These are phyloP conservation scores for Cladosporium velox DNA, from an alignment of 2,329 filamentous ascomycete species.

Conservation along the genomic window DNA sequence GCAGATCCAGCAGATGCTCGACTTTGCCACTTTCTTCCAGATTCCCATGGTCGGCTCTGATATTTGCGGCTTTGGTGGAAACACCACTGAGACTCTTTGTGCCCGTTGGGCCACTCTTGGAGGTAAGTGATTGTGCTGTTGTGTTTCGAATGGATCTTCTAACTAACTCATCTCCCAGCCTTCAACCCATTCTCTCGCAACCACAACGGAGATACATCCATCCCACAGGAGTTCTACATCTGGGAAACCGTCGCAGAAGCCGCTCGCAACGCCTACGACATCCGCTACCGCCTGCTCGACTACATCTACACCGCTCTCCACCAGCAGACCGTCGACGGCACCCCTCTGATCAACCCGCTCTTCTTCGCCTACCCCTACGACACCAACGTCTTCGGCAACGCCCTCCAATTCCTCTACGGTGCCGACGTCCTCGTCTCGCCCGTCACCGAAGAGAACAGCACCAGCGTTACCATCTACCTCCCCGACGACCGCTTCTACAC, in stretches of 20 bases:
- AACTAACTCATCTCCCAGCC: constrained; percentile 40
- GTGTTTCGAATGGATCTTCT: not conserved
- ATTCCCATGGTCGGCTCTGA: constrained; percentile 54
- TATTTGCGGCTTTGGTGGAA: constrained; percentile 70
- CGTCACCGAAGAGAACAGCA: constrained; percentile 51
- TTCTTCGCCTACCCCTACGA: constrained; percentile 69
- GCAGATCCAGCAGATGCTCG: constrained; percentile 42
- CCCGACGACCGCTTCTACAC: constrained; percentile 59
- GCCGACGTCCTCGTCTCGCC: constrained; percentile 56
- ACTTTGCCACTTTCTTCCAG: constrained; percentile 45
- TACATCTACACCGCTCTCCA: constrained; percentile 73
- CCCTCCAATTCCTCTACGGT: constrained; percentile 59
- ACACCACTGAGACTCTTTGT: constrained; percentile 67
- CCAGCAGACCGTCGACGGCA: constrained; percentile 59
- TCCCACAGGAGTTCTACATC: constrained; percentile 69
- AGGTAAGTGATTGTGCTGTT: not conserved
- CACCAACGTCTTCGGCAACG: constrained; percentile 50
- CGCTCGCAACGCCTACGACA: constrained; percentile 65
- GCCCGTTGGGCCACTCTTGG: constrained; percentile 70
- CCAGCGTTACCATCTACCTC: constrained; percentile 55
- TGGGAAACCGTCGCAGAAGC: constrained; percentile 64
- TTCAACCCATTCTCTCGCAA: constrained; percentile 74
- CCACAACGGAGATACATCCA: constrained; percentile 58
- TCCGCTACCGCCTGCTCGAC: constrained; percentile 69
- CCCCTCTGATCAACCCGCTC: constrained; percentile 65